These are phyloP conservation scores for Trichosporon coremiiforme DNA, from an alignment of 1,284 basidiomycete genomes.

Conservation along the genomic window DNA sequence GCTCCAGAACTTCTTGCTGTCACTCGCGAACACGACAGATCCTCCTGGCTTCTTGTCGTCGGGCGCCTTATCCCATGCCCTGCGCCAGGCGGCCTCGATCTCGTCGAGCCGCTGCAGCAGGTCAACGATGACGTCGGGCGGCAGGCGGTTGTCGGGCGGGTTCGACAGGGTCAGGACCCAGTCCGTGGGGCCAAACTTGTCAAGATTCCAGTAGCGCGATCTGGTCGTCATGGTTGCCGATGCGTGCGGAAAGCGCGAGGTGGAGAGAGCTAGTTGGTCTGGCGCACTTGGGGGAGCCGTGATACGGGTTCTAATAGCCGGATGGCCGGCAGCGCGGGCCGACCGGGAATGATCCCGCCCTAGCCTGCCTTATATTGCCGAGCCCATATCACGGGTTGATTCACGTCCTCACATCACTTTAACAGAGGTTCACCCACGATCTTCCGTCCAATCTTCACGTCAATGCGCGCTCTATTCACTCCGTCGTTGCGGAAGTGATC, in stretches of 20 bases:
- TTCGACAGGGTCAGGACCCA: slow-evolving; percentile 51
- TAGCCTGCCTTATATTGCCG: neutral
- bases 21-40: slow-evolving; percentile 71
- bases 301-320: neutral
- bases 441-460: too few species aligned
- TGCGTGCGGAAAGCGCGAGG: neutral
- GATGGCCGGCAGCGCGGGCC: neutral
- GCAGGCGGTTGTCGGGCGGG: slow-evolving; percentile 56
- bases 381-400: neutral
- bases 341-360: too few species aligned
- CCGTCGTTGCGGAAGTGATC: too few species aligned
- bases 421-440: too few species aligned
- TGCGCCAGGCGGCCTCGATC: slow-evolving; percentile 79
- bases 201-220: slow-evolving; percentile 25
- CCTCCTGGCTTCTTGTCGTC: slow-evolving; percentile 58
- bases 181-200: slow-evolving; percentile 39
- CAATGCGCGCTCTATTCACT: too few species aligned
- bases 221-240: neutral
- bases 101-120: slow-evolving; percentile 64
- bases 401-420: too few species aligned
- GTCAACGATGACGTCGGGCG: slow-evolving; percentile 44
- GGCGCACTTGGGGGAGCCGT: neutral
- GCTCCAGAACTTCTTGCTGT: slow-evolving; percentile 83
- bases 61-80: neutral
- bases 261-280: neutral